Evolutionary conservation across 179 eudicot species (phyloP).

Genomic region (Silene coronaria): DNA sequence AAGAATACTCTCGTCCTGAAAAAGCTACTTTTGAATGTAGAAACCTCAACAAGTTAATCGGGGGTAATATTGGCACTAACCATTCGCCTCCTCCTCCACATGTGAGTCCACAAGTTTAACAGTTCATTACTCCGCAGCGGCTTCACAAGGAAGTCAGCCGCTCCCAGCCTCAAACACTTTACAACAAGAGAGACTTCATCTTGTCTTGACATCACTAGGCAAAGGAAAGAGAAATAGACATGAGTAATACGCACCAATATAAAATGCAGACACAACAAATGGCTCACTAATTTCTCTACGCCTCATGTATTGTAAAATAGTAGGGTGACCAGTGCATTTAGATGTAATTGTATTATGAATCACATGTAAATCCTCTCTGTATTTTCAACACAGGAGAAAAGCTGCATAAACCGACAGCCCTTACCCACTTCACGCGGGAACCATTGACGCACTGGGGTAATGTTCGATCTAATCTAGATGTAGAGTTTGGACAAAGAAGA

Average conservation of each 20-base stretch:
- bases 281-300: background rate
- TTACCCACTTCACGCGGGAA: background rate
- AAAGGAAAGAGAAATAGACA: conserved; percentile 12
- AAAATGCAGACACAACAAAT: background rate
- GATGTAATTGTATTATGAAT: background rate
- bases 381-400: background rate
- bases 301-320: background rate
- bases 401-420: background rate
- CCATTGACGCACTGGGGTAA: background rate
- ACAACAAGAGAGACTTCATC: conserved; percentile 96
- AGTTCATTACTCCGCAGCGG: conserved; percentile 94
- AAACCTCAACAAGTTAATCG: conserved; percentile 8
- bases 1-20: conserved; percentile 10
- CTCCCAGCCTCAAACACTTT: conserved; percentile 96
- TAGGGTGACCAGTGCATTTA: background rate
- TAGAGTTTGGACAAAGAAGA: conserved; percentile 9
- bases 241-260: conserved; percentile 5
- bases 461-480: background rate
- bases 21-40: background rate
- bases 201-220: conserved; percentile 89
- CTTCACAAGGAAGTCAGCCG: conserved; percentile 97
- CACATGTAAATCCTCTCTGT: background rate
- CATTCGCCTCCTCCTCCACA: conserved; percentile 94
- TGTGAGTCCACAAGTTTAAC: conserved; percentile 96
- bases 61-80: conserved; percentile 13